Evolutionary conservation across 768 basidiomycete species (phyloP).

Genomic region (Kwoniella bestiolae): DNA sequence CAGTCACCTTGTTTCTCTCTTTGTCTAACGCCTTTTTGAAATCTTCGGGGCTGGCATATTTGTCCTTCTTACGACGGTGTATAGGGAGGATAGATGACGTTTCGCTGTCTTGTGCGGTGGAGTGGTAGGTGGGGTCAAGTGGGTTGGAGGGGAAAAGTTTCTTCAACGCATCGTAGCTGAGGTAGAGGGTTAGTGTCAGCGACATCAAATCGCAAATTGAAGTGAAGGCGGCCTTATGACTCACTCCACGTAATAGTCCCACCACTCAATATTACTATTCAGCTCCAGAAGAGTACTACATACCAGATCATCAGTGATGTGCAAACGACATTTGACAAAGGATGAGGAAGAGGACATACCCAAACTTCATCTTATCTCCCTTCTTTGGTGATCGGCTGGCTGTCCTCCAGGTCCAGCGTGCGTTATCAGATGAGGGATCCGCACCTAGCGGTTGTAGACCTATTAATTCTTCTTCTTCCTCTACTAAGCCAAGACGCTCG

Average conservation of each 20-base stretch:
- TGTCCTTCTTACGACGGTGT: slow-evolving; percentile 26
- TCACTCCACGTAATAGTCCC: slow-evolving; percentile 58
- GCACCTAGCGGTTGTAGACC: slow-evolving; percentile 20
- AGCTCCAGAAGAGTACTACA: slow-evolving; percentile 55
- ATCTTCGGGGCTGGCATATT: slow-evolving; percentile 53
- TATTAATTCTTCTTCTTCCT: slow-evolving; percentile 18
- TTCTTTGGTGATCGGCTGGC: slow-evolving; percentile 29
- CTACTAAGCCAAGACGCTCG: not conserved
- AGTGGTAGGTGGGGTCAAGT: slow-evolving; percentile 52
- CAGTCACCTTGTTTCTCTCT: slow-evolving; percentile 77
- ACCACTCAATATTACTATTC: slow-evolving; percentile 59
- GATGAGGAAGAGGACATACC: slow-evolving; percentile 34
- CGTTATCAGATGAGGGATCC: not conserved
- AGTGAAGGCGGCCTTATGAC: slow-evolving; percentile 8
- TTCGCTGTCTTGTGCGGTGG: slow-evolving; percentile 49
- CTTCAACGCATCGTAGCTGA: slow-evolving; percentile 58
- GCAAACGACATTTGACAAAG: not conserved
- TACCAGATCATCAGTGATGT: not conserved
- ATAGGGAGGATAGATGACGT: slow-evolving; percentile 51
- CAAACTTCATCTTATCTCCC: slow-evolving; percentile 56
- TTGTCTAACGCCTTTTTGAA: slow-evolving; percentile 79
- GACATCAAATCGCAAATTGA: not conserved
- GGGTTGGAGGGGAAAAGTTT: slow-evolving; percentile 57
- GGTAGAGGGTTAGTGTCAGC: too few relatives aligned
- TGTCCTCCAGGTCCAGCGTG: slow-evolving; percentile 39